Percentiles rank a stretch among this genome's conserved stretches.
Conservation (phyloP, 495 filamentous ascomycete genomes). For the Chaetomium tenue region DNA sequence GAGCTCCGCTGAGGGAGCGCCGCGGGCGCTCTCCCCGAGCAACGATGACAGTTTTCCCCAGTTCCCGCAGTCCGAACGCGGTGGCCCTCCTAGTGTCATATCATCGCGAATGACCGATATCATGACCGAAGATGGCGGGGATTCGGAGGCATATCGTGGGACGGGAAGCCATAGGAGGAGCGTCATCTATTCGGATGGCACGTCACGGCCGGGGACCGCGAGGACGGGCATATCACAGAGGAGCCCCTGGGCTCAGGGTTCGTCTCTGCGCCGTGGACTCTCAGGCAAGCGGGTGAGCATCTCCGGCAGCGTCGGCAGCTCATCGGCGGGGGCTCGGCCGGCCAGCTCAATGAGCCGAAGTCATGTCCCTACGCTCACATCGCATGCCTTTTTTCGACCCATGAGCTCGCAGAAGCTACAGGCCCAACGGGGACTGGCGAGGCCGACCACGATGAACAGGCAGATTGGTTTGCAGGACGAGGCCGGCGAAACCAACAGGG, state of each 20-base stretch:
- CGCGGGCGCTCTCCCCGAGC: conserved; percentile 36
- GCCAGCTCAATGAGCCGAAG: conserved; percentile 69
- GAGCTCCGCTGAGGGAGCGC: conserved; percentile 38
- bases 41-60: conserved; percentile 45
- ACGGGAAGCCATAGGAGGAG: conserved; percentile 39
- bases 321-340: conserved; percentile 53
- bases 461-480: conserved; percentile 39
- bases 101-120: conserved; percentile 85
- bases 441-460: conserved; percentile 41
- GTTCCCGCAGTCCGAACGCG: conserved; percentile 36
- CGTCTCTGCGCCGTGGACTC: conserved; percentile 47
- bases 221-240: conserved; percentile 53
- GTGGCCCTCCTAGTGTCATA: conserved; percentile 62
- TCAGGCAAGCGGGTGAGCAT: conserved; percentile 44
- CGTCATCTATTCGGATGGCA: conserved; percentile 44
- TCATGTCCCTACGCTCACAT: conserved; percentile 85
- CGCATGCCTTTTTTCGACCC: conserved; percentile 88
- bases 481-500: conserved; percentile 40
- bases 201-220: conserved; percentile 50
- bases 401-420: conserved; percentile 97
- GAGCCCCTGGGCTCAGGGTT: conserved; percentile 49
- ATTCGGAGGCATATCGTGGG: conserved; percentile 37
- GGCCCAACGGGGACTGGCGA: conserved; percentile 69
- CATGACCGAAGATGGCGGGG: conserved; percentile 55
- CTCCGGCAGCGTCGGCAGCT: conserved; percentile 44